Evolutionary conservation across 2,329 filamentous ascomycete genomes (phyloP), one percentile per base, ranked within the genome.

Genomic region (Tympanopsis confertula): DNA sequence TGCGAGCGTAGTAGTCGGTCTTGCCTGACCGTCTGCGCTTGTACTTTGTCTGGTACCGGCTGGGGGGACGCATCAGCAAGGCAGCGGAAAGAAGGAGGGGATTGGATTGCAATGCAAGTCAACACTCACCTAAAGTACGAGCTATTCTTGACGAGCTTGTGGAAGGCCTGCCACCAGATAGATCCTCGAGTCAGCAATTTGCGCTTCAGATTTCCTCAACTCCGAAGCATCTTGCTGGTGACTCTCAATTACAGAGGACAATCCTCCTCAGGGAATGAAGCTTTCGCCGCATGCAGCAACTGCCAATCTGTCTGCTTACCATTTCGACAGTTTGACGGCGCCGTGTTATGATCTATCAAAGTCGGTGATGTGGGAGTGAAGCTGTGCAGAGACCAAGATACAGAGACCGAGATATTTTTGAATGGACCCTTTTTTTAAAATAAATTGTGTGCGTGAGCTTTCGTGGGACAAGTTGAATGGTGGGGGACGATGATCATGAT

Each of bases 1-100:
- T 96, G 68, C 91, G 89, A 64, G 91, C 91, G 69, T 95, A 96
- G 86, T 98, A 98, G 68, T 98, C 91, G 74, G 91, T 98, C 85
- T 98, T 98, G 65, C 91, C 91, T 60, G 82, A 63, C 54, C 86
- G 80, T 69, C 91, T 82, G 66, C 91, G 88, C 78, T 87, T 91
- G 85, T 95, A 98, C 83, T 98, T 98, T 64, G 91, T 95, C 78
- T 98, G 91, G 80, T 84, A 98, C 70, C 91, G 87, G 67, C 87
- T 94, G 63, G 39, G 42, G 36, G 33, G 33, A 22, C 20, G n/a
- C 32, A 45, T 39, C 33, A 37, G 37, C 44, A 45, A 46, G 22
- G 33, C 37, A 40, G 44, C 48, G 57, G 43, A 58, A 53, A 36
- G 45, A 41, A 37, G 24, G 35, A 20, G 33, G 35, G 30, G 38